These are phyloP conservation scores for Penicillium frequentans DNA, from an alignment of 2,329 filamentous ascomycete genomes.

Conservation along the genomic window DNA sequence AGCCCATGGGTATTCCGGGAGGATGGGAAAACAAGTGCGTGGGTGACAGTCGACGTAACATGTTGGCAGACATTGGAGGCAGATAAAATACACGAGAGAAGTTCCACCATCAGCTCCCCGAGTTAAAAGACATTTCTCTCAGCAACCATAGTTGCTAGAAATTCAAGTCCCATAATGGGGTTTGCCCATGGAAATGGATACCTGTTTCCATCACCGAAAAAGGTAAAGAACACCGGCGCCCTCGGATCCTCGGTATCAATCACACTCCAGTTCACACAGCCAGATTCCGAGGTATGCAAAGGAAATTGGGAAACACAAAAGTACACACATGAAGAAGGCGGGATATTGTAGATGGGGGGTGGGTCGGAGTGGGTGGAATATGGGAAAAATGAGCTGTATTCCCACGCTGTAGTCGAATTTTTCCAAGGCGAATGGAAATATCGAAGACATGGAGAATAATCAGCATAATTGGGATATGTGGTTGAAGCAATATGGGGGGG, in stretches of 20 bases:
- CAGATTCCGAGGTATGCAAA: slow-evolving; percentile 4
- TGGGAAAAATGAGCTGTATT: neutral
- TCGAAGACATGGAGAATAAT: neutral
- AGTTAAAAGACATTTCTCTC: neutral
- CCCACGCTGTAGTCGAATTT: neutral
- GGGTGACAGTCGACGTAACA: neutral
- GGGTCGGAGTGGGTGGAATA: neutral
- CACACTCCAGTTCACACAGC: slow-evolving; percentile 1
- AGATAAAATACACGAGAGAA: neutral
- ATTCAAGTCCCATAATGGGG: neutral
- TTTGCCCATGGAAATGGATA: neutral
- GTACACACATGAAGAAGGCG: slow-evolving; percentile 14
- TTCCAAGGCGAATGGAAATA: neutral
- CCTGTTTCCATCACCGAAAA: neutral
- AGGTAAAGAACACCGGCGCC: neutral
- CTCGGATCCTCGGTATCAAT: neutral
- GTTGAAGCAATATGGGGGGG: neutral
- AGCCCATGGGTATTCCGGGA: neutral
- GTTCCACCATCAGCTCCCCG: neutral
- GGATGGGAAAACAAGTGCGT: neutral
- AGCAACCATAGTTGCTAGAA: neutral
- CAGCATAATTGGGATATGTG: neutral
- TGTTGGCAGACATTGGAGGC: neutral
- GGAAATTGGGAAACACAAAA: slow-evolving; percentile 5
- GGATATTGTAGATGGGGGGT: neutral